phyloP scores from a whole-genome alignment of 2,329 filamentous ascomycete species.

The Epichloe gansuensis region DNA sequence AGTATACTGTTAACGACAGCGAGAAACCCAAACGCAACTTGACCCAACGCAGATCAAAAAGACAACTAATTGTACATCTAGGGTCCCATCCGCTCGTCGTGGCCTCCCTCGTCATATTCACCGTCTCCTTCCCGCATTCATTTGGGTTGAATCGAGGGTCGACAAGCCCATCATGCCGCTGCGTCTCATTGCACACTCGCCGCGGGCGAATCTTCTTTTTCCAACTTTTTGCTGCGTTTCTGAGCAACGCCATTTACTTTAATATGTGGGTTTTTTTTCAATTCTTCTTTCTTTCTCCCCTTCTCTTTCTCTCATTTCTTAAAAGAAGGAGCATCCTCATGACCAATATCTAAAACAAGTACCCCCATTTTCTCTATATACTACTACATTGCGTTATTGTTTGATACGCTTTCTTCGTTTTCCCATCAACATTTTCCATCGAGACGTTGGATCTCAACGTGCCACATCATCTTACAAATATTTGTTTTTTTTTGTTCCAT shows the following conservation, averaged over 20 bases:
- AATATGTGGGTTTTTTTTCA: conserved; percentile 33
- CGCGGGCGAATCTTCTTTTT: conserved; percentile 45
- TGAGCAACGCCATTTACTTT: conserved; percentile 45
- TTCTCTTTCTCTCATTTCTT: background rate
- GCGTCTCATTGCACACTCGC: conserved; percentile 34
- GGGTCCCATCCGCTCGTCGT: conserved; percentile 49
- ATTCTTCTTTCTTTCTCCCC: background rate
- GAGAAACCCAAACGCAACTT: background rate
- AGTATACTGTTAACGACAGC: conserved; percentile 12
- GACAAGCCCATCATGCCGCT: conserved; percentile 49
- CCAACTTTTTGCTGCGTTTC: conserved; percentile 40
- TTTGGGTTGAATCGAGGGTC: conserved; percentile 39
- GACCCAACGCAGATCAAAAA: background rate
- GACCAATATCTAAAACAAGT: too few relatives aligned
- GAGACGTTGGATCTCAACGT: too few relatives aligned
- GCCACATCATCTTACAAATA: background rate
- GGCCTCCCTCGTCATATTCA: conserved; percentile 35
- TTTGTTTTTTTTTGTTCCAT: background rate
- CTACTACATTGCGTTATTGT: too few relatives aligned
- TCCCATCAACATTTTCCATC: too few relatives aligned
- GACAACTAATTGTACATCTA: conserved; percentile 9
- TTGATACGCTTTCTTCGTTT: too few relatives aligned
- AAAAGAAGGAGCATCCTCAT: background rate
- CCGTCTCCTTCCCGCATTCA: conserved; percentile 35
- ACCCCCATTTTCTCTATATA: too few relatives aligned